phyloP scores from a whole-genome alignment of 2,329 filamentous ascomycete genomes.

The Cordyceps cicadae region DNA sequence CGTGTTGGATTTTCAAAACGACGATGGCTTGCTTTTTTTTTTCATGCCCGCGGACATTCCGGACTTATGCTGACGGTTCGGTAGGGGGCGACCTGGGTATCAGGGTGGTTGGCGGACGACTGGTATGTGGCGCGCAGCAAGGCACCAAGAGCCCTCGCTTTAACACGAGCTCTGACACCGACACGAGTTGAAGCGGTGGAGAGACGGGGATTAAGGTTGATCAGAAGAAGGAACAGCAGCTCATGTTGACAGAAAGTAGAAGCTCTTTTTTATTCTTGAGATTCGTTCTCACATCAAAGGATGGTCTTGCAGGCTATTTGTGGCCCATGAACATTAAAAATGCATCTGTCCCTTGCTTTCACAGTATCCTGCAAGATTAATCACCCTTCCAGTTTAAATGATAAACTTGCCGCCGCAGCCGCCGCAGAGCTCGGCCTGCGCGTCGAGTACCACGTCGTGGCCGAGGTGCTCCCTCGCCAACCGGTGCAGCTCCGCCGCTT shows the following conservation, averaged over 20 bases:
- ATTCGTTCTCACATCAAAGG: too few relatives aligned
- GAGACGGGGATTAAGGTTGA: not conserved
- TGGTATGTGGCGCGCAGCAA: constrained; percentile 16
- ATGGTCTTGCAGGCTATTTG: too few relatives aligned
- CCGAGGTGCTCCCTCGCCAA: constrained; percentile 25
- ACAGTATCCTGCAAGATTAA: not conserved
- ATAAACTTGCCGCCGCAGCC: constrained; percentile 36
- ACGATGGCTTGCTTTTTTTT: too few relatives aligned
- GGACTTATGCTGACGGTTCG: not conserved
- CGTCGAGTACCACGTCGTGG: constrained; percentile 20
- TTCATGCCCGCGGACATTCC: too few relatives aligned
- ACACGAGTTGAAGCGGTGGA: not conserved
- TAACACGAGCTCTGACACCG: not conserved
- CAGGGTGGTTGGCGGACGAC: constrained; percentile 13
- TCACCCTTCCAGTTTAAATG: constrained; percentile 17
- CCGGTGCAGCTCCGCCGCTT: constrained; percentile 31
- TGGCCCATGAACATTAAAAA: not conserved
- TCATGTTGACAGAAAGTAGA: not conserved
- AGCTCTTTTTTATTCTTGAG: too few relatives aligned
- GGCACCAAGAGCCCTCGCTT: constrained; percentile 14
- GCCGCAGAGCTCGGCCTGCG: constrained; percentile 29
- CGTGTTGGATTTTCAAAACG: not conserved
- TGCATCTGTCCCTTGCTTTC: not conserved
- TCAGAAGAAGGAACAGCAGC: not conserved
- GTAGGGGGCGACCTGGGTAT: not conserved